These are phyloP conservation scores for Penicillium sp. DNA, from an alignment of 2,329 filamentous ascomycete species.

Conservation along the genomic window DNA sequence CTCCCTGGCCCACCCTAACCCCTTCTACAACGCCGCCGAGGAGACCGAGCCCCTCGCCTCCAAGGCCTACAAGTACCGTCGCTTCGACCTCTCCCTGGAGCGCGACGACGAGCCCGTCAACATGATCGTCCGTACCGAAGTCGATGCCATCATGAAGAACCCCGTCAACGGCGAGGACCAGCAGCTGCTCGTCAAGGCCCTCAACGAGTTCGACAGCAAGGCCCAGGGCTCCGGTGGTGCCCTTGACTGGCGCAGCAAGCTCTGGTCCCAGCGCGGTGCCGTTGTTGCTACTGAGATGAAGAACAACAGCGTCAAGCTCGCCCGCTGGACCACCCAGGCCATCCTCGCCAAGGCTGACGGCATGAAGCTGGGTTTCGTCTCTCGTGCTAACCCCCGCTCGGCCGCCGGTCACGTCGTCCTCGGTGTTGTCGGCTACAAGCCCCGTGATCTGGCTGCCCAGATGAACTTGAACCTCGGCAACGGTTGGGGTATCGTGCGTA, in stretches of 20 bases:
- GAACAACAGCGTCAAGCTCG: slow-evolving; percentile 99
- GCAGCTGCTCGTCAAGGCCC: slow-evolving; percentile 81
- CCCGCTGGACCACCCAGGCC: slow-evolving; percentile 91
- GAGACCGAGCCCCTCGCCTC: slow-evolving; percentile 88
- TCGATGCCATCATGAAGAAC: slow-evolving; percentile 89
- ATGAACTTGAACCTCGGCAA: slow-evolving; percentile 97
- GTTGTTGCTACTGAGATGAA: slow-evolving; percentile 99
- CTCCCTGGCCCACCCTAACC: slow-evolving; percentile 79
- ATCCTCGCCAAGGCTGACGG: slow-evolving; percentile 95
- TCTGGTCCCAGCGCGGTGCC: slow-evolving; percentile 86
- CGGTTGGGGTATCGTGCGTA: slow-evolving; percentile 97
- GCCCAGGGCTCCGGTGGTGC: slow-evolving; percentile 90
- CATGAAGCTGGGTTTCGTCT: slow-evolving; percentile 99
- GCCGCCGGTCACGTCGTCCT: slow-evolving; percentile 92
- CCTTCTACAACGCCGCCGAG: slow-evolving; percentile 90
- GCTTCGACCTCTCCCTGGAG: slow-evolving; percentile 89
- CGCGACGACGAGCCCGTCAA: slow-evolving; percentile 85
- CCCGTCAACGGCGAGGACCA: slow-evolving; percentile 85
- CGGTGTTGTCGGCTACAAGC: slow-evolving; percentile 95
- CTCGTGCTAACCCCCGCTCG: slow-evolving; percentile 80
- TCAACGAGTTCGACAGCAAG: slow-evolving; percentile 99
- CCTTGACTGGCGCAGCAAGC: slow-evolving; percentile 92
- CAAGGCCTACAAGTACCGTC: slow-evolving; percentile 97
- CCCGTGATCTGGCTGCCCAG: slow-evolving; percentile 87
- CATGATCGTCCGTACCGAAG: slow-evolving; percentile 84